These are phyloP conservation scores for Balamuthia mandrillaris DNA, from an alignment of 208 protist species.

Conservation along the genomic window DNA sequence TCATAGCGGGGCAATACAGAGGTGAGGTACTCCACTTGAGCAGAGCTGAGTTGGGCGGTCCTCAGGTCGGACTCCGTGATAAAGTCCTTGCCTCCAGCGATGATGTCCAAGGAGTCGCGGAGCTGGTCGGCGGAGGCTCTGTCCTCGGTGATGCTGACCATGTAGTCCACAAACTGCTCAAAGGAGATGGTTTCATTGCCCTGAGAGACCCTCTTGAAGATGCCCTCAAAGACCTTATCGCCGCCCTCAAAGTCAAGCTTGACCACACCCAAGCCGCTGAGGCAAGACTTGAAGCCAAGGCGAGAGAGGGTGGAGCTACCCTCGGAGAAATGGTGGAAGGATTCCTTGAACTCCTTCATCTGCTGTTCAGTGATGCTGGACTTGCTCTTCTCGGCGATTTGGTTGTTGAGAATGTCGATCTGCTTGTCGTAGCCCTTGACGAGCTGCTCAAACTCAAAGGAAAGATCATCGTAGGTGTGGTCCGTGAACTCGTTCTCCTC, in stretches of 20 bases:
- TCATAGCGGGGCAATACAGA: constrained; percentile 18
- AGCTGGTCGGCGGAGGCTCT: constrained; percentile 42
- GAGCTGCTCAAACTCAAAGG: constrained; percentile 53
- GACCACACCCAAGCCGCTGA: constrained; percentile 35
- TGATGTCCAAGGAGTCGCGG: constrained; percentile 44
- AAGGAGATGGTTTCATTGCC: constrained; percentile 32
- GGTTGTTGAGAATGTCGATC: constrained; percentile 46
- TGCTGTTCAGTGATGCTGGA: constrained; percentile 54
- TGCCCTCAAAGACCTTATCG: constrained; percentile 33
- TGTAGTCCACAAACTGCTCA: constrained; percentile 61
- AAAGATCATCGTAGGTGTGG: constrained; percentile 50
- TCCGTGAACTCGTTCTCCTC: constrained; percentile 58
- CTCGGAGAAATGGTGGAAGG: constrained; percentile 69
- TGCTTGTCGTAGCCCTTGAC: constrained; percentile 48
- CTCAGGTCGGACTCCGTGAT: constrained; percentile 63
- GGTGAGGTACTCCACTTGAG: constrained; percentile 22
- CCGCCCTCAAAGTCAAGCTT: constrained; percentile 44
- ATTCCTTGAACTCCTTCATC: constrained; percentile 63
- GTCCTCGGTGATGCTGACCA: constrained; percentile 46
- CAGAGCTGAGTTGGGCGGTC: constrained; percentile 6
- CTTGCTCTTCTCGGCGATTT: constrained; percentile 32
- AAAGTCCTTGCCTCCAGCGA: constrained; percentile 52
- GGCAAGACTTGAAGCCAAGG: constrained; percentile 42
- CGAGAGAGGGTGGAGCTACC: not conserved
- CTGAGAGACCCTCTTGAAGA: constrained; percentile 36